Evolutionary conservation across 2,329 filamentous ascomycete species (phyloP).

Genomic region (Alternaria sp.): DNA sequence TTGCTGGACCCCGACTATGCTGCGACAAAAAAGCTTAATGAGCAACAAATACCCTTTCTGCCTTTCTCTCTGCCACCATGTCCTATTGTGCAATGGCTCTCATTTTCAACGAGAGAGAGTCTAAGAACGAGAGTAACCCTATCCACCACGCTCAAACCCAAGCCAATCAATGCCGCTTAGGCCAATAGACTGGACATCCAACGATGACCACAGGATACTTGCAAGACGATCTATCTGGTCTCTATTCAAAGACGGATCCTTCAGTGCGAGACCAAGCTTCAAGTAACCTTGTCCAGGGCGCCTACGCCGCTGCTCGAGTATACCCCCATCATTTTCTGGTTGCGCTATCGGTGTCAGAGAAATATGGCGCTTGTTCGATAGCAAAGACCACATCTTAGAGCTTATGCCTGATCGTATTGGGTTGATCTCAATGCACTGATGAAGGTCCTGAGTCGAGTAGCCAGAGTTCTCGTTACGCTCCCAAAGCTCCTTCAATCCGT

Average conservation of each 20-base stretch:
- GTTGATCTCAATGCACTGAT: not conserved
- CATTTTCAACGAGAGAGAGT: too few species aligned
- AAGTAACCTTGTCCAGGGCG: not conserved
- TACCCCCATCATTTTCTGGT: accelerated
- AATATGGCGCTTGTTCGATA: not conserved
- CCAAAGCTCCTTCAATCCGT: not conserved
- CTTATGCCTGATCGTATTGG: not conserved
- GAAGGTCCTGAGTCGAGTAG: not conserved
- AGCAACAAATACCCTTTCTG: too few species aligned
- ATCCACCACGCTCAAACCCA: not conserved
- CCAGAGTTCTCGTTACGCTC: accelerated
- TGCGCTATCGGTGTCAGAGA: not conserved
- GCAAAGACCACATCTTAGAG: not conserved
- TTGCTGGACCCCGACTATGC: too few species aligned
- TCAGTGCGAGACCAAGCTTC: not conserved
- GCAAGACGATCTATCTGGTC: not conserved
- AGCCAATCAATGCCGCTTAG: not conserved
- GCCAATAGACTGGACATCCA: not conserved
- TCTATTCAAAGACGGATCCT: accelerated
- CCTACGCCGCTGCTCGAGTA: not conserved
- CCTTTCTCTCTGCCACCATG: too few species aligned
- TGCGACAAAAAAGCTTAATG: too few species aligned
- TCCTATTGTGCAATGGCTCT: too few species aligned
- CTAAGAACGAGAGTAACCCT: too few species aligned
- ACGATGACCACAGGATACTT: not conserved